These are phyloP conservation scores for Bruguiera parviflora DNA, from an alignment of 345 rosid species.

Conservation along the genomic window DNA sequence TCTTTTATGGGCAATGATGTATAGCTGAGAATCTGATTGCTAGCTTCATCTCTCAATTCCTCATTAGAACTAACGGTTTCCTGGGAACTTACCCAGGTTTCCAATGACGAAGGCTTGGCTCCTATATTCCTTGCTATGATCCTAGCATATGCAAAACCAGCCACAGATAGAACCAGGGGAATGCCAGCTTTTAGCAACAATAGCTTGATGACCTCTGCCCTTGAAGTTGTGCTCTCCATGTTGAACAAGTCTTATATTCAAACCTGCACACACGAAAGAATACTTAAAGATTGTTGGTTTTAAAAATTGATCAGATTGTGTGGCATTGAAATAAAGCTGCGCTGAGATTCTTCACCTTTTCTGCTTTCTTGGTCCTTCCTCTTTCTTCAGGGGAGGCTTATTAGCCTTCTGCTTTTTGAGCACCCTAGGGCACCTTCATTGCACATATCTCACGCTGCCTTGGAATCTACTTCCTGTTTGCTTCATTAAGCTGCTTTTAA, in stretches of 20 bases:
- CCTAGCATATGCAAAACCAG: constrained; percentile 53
- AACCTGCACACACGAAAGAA: background rate
- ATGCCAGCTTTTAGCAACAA: constrained; percentile 58
- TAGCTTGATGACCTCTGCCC: constrained; percentile 47
- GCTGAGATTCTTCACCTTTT: constrained; percentile 39
- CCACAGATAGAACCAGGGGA: constrained; percentile 56
- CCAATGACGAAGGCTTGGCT: constrained; percentile 18
- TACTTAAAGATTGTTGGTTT: background rate
- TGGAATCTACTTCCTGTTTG: constrained; percentile 34
- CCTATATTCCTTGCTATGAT: constrained; percentile 32
- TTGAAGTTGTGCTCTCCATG: constrained; percentile 45
- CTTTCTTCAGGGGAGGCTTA: constrained; percentile 27
- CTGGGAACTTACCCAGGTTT: constrained; percentile 12
- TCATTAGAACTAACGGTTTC: constrained; percentile 20
- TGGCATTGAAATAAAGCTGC: constrained; percentile 15
- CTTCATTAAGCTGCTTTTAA: background rate
- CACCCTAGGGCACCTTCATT: constrained; percentile 8
- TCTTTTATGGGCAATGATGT: constrained; percentile 19
- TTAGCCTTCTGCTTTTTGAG: constrained; percentile 41
- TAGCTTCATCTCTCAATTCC: constrained; percentile 17
- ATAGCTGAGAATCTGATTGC: constrained; percentile 10
- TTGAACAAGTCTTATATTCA: background rate
- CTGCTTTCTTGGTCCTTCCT: constrained; percentile 25
- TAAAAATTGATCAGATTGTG: background rate
- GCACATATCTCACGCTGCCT: constrained; percentile 11